phyloP scores from a whole-genome alignment of 768 basidiomycete species.

The Lactifluus echinatus region DNA sequence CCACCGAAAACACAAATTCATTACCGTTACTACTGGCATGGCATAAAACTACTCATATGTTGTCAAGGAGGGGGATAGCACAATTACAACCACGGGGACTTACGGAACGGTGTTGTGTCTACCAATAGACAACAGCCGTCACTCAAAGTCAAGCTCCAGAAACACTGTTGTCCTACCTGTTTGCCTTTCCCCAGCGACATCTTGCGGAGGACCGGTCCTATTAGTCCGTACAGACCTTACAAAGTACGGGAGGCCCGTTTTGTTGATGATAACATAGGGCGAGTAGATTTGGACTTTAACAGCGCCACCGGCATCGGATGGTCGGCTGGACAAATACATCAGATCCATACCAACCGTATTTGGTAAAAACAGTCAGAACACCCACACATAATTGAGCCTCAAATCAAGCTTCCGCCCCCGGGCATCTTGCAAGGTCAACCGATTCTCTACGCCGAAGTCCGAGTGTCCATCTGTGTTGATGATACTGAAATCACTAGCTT shows the following conservation, averaged over 20 bases:
- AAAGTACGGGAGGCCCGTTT: conserved; percentile 78
- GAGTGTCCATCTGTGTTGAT: conserved; percentile 91
- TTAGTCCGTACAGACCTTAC: conserved; percentile 56
- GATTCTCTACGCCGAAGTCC: conserved; percentile 76
- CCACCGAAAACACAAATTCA: conserved; percentile 74
- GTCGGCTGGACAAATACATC: conserved; percentile 40
- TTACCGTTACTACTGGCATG: conserved; percentile 73
- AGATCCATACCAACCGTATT: neutral
- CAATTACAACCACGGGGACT: conserved; percentile 28
- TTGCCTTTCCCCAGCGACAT: conserved; percentile 76
- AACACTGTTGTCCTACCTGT: conserved; percentile 37
- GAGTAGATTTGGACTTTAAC: conserved; percentile 94
- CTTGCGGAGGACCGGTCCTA: conserved; percentile 56
- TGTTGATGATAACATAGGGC: conserved; percentile 87
- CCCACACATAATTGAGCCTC: conserved; percentile 85
- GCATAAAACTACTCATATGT: conserved; percentile 59
- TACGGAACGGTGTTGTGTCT: conserved; percentile 71
- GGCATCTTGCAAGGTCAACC: conserved; percentile 63
- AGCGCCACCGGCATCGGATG: conserved; percentile 86
- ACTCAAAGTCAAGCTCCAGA: neutral
- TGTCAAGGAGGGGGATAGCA: neutral
- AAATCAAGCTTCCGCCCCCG: conserved; percentile 70
- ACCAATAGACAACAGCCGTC: neutral
- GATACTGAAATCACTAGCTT: conserved; percentile 93
- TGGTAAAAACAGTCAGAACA: conserved; percentile 3